These are phyloP conservation scores for Scortechinia acanthostroma DNA, from an alignment of 2,329 filamentous ascomycete species.

Conservation along the genomic window DNA sequence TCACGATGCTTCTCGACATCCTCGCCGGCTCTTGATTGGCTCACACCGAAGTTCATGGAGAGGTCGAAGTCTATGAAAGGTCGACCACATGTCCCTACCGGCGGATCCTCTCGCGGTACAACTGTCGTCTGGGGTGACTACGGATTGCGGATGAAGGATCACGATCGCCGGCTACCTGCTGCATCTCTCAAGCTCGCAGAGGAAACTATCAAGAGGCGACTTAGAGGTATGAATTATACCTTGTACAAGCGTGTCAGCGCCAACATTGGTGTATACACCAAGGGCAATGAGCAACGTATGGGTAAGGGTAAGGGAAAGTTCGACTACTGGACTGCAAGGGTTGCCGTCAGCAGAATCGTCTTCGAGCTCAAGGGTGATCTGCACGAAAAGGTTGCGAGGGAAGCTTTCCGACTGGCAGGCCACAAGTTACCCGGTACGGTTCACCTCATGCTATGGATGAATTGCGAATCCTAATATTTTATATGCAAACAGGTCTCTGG, in stretches of 20 bases:
- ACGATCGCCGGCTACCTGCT: slow-evolving; percentile 63
- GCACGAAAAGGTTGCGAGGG: slow-evolving; percentile 67
- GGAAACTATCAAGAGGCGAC: slow-evolving; percentile 61
- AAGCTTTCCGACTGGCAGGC: slow-evolving; percentile 66
- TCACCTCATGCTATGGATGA: neutral
- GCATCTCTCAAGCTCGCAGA: slow-evolving; percentile 62
- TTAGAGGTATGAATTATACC: slow-evolving; percentile 66
- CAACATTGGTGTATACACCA: slow-evolving; percentile 70
- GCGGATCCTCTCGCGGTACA: slow-evolving; percentile 63
- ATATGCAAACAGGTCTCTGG: slow-evolving; percentile 35
- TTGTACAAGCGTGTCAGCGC: slow-evolving; percentile 65
- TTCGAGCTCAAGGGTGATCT: slow-evolving; percentile 69
- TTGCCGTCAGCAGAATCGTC: slow-evolving; percentile 63
- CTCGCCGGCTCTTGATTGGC: slow-evolving; percentile 43
- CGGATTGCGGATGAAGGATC: slow-evolving; percentile 65
- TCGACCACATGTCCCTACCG: slow-evolving; percentile 61
- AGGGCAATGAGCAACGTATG: slow-evolving; percentile 70
- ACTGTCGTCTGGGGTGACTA: slow-evolving; percentile 73
- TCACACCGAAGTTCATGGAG: slow-evolving; percentile 47
- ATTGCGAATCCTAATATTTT: neutral
- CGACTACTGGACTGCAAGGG: slow-evolving; percentile 67
- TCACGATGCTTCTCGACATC: slow-evolving; percentile 47
- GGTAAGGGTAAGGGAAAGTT: slow-evolving; percentile 73
- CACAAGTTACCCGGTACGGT: slow-evolving; percentile 64
- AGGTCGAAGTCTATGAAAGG: slow-evolving; percentile 65